These are phyloP conservation scores for Petunia secreta DNA, from an alignment of 257 asterid genomes.

Conservation along the genomic window DNA sequence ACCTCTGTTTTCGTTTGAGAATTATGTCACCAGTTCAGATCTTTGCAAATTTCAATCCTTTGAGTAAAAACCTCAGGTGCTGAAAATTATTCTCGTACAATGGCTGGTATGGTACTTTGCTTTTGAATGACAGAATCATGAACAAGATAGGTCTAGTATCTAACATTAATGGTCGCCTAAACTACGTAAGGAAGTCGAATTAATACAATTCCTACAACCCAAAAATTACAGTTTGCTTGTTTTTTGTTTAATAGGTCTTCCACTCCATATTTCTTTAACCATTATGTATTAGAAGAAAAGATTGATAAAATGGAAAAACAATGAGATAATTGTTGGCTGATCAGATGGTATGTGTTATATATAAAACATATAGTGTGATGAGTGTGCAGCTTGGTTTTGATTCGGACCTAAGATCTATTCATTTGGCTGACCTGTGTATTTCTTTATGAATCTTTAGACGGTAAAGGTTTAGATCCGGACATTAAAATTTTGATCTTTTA, in stretches of 20 bases:
- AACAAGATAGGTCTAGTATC: constrained; percentile 13
- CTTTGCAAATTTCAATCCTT: no score
- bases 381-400: background rate
- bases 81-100: background rate
- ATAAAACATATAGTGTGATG: background rate
- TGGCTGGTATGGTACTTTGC: background rate
- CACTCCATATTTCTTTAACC: constrained; percentile 9
- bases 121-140: background rate
- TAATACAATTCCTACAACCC: background rate
- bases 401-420: background rate
- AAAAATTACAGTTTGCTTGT: background rate
- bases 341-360: background rate
- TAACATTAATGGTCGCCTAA: background rate
- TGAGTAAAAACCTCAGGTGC: no score
- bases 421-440: background rate
- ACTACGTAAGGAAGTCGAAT: background rate
- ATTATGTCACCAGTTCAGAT: no score
- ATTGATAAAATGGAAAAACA: constrained; percentile 15
- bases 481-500: background rate
- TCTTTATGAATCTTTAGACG: background rate
- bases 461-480: background rate
- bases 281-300: constrained; percentile 5
- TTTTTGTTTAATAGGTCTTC: background rate
- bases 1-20: no score
- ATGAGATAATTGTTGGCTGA: background rate